Base-by-base conservation (phyloP, 2,329 filamentous ascomycete genomes). In the Colletotrichum lupini region DNA sequence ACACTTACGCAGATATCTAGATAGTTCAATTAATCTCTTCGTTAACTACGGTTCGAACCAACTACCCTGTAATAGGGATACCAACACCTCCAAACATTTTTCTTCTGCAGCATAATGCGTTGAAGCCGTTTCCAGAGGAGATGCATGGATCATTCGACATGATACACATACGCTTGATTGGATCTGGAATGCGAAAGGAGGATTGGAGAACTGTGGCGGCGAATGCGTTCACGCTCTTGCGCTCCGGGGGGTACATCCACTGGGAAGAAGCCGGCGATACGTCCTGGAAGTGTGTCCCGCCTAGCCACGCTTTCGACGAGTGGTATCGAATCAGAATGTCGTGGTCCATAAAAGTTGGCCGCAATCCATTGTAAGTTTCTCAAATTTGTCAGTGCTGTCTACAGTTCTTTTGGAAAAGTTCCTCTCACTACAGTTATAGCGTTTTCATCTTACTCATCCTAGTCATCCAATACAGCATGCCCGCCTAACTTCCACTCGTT, bases 241-340 rank as follows among this genome's bases (percentile, higher is more conserved):
- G 55, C 16, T 75, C 75, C 0, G 75, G 75, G 1, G 76, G 74
- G 0, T 77, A 66, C 4, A 49, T 77, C n/a, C 56, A 74, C 2
- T 77, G 76, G 74, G 71, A 75, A 16, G 76, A 77, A 14, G 22
- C 65, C 12, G 22, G 19, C 14, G 69, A 72, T 16, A 22, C 8
- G 8, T 49, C 49, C 2, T 65, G 52, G 69, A 62, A 22, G 32
- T 37, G 46, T 5, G n/a, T 74, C 14, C 72, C 72, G 6, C 64
- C 68, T 3, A 74, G 68, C 55, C 32, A 57, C 30, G 63, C 59
- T 16, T 68, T 63, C 22, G 32, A 63, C 12, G 72, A 74, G n/a
- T 73, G 64, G 69, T 28, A 24, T 2, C 57, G 62, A 24, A 26
- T 67, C 1, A 22, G 7, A 22, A 19, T 56, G 9, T 14, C 56